Conservation (phyloP, 169 alveolate genomes). For the Eimeria tenella region DNA sequence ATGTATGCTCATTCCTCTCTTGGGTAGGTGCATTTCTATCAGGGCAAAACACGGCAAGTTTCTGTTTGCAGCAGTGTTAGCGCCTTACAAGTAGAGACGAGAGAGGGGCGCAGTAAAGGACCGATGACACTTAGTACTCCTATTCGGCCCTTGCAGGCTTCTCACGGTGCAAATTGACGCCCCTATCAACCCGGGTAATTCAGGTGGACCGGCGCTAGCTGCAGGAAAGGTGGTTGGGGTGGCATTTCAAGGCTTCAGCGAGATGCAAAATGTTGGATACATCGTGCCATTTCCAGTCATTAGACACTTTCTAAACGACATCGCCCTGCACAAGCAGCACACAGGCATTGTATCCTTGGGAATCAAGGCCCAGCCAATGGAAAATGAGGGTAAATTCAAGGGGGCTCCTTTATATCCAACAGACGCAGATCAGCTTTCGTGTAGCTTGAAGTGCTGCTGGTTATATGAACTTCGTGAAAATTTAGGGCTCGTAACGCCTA, state of each 20-base stretch:
- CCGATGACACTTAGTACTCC: too few species aligned
- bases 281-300: slow-evolving; percentile 89
- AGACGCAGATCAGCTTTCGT: not conserved
- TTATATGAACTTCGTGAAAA: too few species aligned
- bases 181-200: slow-evolving; percentile 93
- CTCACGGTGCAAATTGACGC: slow-evolving; percentile 93
- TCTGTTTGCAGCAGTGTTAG: too few species aligned
- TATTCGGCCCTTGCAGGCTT: slow-evolving; percentile 71
- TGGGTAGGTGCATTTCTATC: slow-evolving; percentile 56
- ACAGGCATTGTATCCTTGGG: slow-evolving; percentile 90
- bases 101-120: too few species aligned
- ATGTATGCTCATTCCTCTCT: slow-evolving; percentile 81
- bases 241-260: slow-evolving; percentile 90
- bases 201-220: slow-evolving; percentile 92
- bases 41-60: too few species aligned
- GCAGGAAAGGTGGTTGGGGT: slow-evolving; percentile 91
- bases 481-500: too few species aligned
- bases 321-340: slow-evolving; percentile 80
- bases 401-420: not conserved
- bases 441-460: too few species aligned
- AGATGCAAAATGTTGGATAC: slow-evolving; percentile 89
- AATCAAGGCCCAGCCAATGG: slow-evolving; percentile 85
- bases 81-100: too few species aligned
- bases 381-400: slow-evolving; percentile 80
- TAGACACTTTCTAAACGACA: slow-evolving; percentile 85